Percentiles rank a stretch among this genome's conserved stretches.
Conservation (phyloP, 495 filamentous ascomycete species). For the Melanomma pulvis-pyrius region DNA sequence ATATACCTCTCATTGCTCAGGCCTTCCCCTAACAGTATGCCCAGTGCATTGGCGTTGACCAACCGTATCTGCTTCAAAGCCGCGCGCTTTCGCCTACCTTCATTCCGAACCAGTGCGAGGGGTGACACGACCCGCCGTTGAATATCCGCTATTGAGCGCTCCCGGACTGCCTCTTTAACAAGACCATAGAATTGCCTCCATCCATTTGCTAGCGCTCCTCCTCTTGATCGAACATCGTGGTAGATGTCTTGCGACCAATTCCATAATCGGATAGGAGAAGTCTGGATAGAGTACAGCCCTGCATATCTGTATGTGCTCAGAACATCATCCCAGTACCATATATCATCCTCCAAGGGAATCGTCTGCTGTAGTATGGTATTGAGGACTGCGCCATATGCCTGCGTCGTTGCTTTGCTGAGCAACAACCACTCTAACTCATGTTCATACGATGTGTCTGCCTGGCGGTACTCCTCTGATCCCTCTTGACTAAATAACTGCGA, state of each 20-base stretch:
- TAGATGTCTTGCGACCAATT: slow-evolving; percentile 66
- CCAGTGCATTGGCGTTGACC: slow-evolving; percentile 82
- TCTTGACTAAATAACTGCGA: slow-evolving; percentile 37
- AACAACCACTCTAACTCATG: slow-evolving; percentile 85
- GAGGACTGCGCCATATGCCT: slow-evolving; percentile 78
- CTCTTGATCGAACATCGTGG: slow-evolving; percentile 54
- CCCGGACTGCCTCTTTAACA: slow-evolving; percentile 69
- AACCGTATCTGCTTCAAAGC: slow-evolving; percentile 67
- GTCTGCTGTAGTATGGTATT: slow-evolving; percentile 75
- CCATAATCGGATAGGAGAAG: slow-evolving; percentile 72
- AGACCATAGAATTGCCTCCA: slow-evolving; percentile 81
- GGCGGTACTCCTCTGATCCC: slow-evolving; percentile 21
- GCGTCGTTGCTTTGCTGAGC: slow-evolving; percentile 80
- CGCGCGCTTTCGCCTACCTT: slow-evolving; percentile 71
- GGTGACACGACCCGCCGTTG: slow-evolving; percentile 67
- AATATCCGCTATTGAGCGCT: slow-evolving; percentile 63
- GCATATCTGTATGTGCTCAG: slow-evolving; percentile 70
- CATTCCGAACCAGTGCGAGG: slow-evolving; percentile 66
- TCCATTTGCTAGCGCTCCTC: slow-evolving; percentile 53
- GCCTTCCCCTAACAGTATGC: slow-evolving; percentile 81
- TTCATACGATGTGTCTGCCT: slow-evolving; percentile 53
- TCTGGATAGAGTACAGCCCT: slow-evolving; percentile 79
- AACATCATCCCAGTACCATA: slow-evolving; percentile 91
- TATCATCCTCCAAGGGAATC: slow-evolving; percentile 77
- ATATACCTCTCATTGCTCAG: slow-evolving; percentile 53